Conservation (phyloP, 73 alveolate species). For the Blepharisma japonicum region DNA sequence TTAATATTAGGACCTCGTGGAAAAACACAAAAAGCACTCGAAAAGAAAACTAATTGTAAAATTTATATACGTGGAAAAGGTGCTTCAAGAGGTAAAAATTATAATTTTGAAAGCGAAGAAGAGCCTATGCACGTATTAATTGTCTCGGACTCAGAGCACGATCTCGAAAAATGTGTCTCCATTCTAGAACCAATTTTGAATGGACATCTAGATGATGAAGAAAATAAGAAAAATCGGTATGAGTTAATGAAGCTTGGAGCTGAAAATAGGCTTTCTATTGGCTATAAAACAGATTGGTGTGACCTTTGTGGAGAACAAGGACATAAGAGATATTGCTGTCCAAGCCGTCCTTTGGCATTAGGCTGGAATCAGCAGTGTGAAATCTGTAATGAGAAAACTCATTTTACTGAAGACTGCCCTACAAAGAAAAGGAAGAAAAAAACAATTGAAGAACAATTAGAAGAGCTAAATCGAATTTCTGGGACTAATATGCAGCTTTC, state of each 20-base stretch:
- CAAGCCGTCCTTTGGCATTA: slow-evolving; percentile 50
- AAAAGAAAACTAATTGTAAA: slow-evolving; percentile 84
- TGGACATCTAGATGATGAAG: slow-evolving; percentile 73
- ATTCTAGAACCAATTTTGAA: slow-evolving; percentile 75
- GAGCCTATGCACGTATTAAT: slow-evolving; percentile 90
- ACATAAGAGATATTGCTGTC: slow-evolving; percentile 86
- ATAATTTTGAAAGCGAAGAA: slow-evolving; percentile 67
- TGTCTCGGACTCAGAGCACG: slow-evolving; percentile 83
- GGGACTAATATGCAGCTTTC: neutral
- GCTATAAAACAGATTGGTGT: slow-evolving; percentile 63
- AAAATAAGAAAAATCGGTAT: slow-evolving; percentile 57
- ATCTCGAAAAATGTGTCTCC: slow-evolving; percentile 74
- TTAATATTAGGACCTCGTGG: slow-evolving; percentile 95
- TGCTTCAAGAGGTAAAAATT: slow-evolving; percentile 63
- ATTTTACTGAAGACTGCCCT: slow-evolving; percentile 87
- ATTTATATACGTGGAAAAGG: slow-evolving; percentile 95
- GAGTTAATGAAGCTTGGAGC: slow-evolving; percentile 37
- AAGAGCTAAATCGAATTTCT: neutral
- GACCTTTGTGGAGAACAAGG: slow-evolving; percentile 91
- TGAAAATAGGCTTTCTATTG: slow-evolving; percentile 39
- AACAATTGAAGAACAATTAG: slow-evolving; percentile 1
- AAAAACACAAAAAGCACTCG: slow-evolving; percentile 79
- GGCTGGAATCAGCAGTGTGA: slow-evolving; percentile 65
- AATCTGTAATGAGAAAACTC: slow-evolving; percentile 76
- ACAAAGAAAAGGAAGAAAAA: slow-evolving; percentile 41